Conservation (phyloP, 78 protist genomes). For the Emiliania huxleyi region DNA sequence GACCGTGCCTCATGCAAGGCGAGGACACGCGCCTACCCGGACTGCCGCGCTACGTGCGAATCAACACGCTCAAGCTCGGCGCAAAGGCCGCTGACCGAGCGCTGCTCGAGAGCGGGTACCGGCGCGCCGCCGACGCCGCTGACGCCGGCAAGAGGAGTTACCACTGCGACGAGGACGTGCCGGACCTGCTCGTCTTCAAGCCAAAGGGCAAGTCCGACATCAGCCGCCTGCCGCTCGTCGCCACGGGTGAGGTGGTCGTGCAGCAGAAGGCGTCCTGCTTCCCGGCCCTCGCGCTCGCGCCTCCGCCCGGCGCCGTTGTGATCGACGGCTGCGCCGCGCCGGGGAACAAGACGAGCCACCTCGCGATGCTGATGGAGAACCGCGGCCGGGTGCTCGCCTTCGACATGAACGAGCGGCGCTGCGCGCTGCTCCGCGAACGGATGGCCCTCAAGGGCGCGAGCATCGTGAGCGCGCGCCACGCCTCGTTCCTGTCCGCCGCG, state of each 20-base stretch:
- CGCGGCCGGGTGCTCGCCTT: conserved; percentile 41
- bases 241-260: conserved; percentile 13
- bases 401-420: conserved; percentile 26
- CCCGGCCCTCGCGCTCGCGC: conserved; percentile 61
- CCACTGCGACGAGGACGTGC: not conserved
- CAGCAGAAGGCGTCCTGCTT: conserved; percentile 73
- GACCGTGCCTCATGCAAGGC: no score
- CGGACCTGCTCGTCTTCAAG: conserved; percentile 4
- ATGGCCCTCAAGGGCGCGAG: not conserved
- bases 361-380: not conserved
- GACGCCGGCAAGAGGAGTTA: not conserved
- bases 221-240: not conserved
- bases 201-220: conserved; percentile 36
- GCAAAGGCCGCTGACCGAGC: not conserved
- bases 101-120: not conserved
- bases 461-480: not conserved
- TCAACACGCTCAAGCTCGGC: conserved; percentile 27
- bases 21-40: conserved; percentile 20
- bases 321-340: conserved; percentile 77
- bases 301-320: conserved; percentile 30
- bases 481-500: not conserved
- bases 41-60: conserved; percentile 53
- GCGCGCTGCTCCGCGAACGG: not conserved
- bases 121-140: not conserved
- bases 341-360: conserved; percentile 61